Base-by-base conservation (phyloP, 768 basidiomycete species). In the Leucocoprinus birnbaumii region DNA sequence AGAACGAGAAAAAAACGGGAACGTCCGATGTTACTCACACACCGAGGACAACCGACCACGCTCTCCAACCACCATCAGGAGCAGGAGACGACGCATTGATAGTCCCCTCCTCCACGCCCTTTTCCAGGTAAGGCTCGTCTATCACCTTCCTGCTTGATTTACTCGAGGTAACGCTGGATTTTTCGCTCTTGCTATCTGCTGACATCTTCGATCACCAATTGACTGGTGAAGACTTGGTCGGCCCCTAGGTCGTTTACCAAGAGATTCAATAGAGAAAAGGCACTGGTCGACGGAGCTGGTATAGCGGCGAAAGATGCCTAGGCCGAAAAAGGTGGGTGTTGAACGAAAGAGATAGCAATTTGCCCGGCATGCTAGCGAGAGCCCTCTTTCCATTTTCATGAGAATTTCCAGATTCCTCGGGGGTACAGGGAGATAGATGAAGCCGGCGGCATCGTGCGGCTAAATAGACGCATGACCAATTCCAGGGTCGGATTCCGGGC, bases 21-120 rank as follows among this genome's bases (percentile, higher is more conserved):
- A 22, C 25, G 27, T 3, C 18, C 43, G 22, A 41, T n/a, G 63
- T 71, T 60, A 58, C 31, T 5, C 31, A 77, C 74, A 73, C 75
- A 49, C 79, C 79, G n/a, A 67, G 18, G 21, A 79, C 69, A 9
- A 73, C 71, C 22, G 69, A 59, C 78, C 77, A 78, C 3, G 71
- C 76, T 34, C 66, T 63, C 56, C 65, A 65, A 7, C 76, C 76
- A 26, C 76, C 75, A 24, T 78, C 75, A 18, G 74, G 43, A 19
- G 34, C 18, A 14, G 10, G 5, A 38, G 16, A 31, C 4, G 14
- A 14, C 3, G 42, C 25, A 19, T 14, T 13, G 14, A 16, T 31
- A 31, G 31, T 31, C 6, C 5, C 31, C 31, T 31, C 31, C 31
- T 31, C 34, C 7, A 34, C 10, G 21, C 18, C 34, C 9, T 37